A percentile compares a stretch with the other conserved stretches of the same genome.
phyloP scores from a whole-genome alignment of 441 rosid species.

The Rhodomyrtus psidioides region DNA sequence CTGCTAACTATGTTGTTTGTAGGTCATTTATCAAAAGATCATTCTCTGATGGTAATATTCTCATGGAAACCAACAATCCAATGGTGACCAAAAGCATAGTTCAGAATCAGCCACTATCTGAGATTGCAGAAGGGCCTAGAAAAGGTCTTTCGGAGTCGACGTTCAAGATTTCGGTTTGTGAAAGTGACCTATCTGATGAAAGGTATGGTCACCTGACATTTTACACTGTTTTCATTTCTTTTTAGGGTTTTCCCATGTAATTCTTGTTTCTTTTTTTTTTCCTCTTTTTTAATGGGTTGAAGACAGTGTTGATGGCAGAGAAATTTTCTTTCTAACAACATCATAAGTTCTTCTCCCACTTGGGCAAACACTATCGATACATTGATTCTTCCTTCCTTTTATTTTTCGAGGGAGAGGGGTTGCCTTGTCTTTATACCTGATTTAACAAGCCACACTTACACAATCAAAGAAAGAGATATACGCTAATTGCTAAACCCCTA shows the following conservation, averaged over 20 bases:
- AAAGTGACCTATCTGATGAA: neutral
- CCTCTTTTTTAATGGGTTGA: neutral
- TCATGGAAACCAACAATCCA: neutral
- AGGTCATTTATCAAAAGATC: neutral
- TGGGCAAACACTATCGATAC: neutral
- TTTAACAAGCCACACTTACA: neutral
- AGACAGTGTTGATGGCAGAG: neutral
- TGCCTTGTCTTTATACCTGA: neutral
- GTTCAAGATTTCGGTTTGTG: neutral
- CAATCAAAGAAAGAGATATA: neutral
- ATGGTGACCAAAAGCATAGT: neutral
- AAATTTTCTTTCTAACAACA: neutral
- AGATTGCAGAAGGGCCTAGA: neutral
- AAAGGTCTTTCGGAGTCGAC: neutral
- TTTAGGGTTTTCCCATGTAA: neutral
- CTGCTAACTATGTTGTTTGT: neutral
- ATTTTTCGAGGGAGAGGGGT: neutral
- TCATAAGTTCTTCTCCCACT: neutral
- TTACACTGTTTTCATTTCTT: neutral
- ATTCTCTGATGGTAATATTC: neutral
- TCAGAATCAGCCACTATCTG: neutral
- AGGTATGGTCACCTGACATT: neutral
- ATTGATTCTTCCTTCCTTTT: neutral
- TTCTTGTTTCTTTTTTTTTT: neutral
- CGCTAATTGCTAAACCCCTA: neutral